Evolutionary conservation across 305 asterid species (phyloP).

Genomic region (Nicotiana rustica): DNA sequence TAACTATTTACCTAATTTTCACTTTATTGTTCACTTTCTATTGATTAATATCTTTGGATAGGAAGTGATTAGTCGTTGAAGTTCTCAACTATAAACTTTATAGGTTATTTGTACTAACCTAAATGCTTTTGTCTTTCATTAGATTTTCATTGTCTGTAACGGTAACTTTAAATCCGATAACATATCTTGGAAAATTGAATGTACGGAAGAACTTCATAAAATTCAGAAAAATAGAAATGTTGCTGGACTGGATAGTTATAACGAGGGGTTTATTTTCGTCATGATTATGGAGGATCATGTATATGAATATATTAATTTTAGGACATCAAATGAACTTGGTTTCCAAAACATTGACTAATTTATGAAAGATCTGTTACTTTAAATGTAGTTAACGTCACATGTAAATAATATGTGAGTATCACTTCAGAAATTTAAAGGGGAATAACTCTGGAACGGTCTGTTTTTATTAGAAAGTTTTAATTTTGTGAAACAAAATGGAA

Average conservation of each 20-base stretch:
- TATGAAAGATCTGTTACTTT: background rate
- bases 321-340: background rate
- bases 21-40: too few species aligned
- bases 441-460: background rate
- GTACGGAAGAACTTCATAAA: background rate
- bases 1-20: too few species aligned
- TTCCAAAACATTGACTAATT: background rate
- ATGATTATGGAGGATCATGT: background rate
- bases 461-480: background rate
- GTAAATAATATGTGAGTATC: background rate
- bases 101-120: too few species aligned
- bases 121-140: too few species aligned
- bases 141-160: background rate
- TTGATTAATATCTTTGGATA: too few species aligned
- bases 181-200: conserved; percentile 11
- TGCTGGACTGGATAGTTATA: too few species aligned
- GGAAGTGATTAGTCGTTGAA: too few species aligned
- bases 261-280: background rate
- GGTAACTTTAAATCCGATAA: background rate
- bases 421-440: background rate
- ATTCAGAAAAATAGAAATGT: background rate
- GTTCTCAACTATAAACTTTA: too few species aligned
- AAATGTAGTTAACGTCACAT: background rate
- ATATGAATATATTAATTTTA: conserved; percentile 2
- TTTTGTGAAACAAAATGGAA: background rate